Base-by-base conservation (phyloP, 306 rosid species). In the Castanospermum australe region DNA sequence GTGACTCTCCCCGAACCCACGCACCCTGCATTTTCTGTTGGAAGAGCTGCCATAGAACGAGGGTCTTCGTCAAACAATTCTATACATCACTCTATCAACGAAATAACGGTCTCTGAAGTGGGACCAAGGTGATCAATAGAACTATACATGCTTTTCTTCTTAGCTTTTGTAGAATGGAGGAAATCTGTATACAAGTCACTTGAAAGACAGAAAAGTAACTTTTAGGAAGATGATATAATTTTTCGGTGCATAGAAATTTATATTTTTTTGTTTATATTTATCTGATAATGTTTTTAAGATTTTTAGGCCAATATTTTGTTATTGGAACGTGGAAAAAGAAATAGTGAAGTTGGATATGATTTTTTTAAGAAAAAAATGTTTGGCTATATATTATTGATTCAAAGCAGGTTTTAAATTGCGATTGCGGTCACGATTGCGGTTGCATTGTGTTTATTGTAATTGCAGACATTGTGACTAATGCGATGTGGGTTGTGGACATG, bases 21-120 rank as follows among this genome's bases (percentile, higher is more conserved):
- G 47, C 83, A 84, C 41, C 88, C 91, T 41, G 88, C 84, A 63
- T 83, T 85, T 79, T 82, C 81, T 44, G 76, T 72, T 21, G 79
- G 82, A 47, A 76, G 81, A 67, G 32, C 4, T 8, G 54, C 36
- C 22, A 62, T 2, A 24, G 78, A 22, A 6, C 15, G 9, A n/a
- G 55, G 6, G 42, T 65, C 83, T 80, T 74, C 87, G 35, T 44
- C 81, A 14, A 66, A 72, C 39, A 57, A 63, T 63, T 77, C 76
- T 51, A n/a, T 10, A 4, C 39, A 62, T 67, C n/a, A 32, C 47
- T 73, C 82, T 68, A 47, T 50, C 61, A 72, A 83, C 73, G 60
- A 45, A 8, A 22, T 62, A 51, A 81, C 84, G 7, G 0, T 76
- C 24, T 67, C 84, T 0, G 76, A 52, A 39, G 22, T 83, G 25